These are phyloP conservation scores for Chaetomium olivaceum DNA, from an alignment of 2,329 filamentous ascomycete species.

Conservation along the genomic window DNA sequence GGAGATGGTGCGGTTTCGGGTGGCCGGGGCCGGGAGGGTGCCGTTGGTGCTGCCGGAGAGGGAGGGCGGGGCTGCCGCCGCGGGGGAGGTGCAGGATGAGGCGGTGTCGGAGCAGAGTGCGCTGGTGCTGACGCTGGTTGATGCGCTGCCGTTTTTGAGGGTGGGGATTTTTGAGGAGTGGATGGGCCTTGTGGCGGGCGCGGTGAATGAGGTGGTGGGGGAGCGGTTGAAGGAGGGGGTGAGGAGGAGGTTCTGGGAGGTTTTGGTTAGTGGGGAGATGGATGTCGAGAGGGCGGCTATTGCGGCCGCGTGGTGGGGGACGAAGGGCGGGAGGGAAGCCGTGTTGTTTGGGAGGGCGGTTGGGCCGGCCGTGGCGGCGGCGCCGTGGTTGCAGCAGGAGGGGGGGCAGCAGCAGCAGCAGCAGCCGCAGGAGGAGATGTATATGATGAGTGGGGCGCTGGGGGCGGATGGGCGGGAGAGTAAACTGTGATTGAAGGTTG, in stretches of 20 bases:
- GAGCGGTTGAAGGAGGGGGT: constrained; percentile 62
- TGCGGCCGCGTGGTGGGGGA: constrained; percentile 85
- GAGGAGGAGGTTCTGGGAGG: constrained; percentile 74
- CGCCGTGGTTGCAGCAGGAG: too few species aligned
- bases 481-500: constrained; percentile 23
- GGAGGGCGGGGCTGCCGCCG: background rate
- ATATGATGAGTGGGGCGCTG: constrained; percentile 58
- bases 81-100: constrained; percentile 33
- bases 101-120: constrained; percentile 75
- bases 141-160: constrained; percentile 73
- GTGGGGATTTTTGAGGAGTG: constrained; percentile 74
- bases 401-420: background rate
- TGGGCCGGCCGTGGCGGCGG: too few species aligned
- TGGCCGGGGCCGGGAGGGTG: constrained; percentile 35
- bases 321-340: constrained; percentile 54
- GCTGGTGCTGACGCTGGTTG: constrained; percentile 73
- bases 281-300: constrained; percentile 79
- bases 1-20: constrained; percentile 72
- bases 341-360: constrained; percentile 41
- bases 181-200: constrained; percentile 69
- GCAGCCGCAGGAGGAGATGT: constrained; percentile 25
- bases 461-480: constrained; percentile 19
- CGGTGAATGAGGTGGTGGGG: constrained; percentile 66
- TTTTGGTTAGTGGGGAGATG: constrained; percentile 79
- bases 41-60: constrained; percentile 40